A percentile compares a stretch with the other conserved stretches of the same genome.
phyloP scores from a whole-genome alignment of 192 early-diverging fungal genomes.

The Powellomyces hirtus region DNA sequence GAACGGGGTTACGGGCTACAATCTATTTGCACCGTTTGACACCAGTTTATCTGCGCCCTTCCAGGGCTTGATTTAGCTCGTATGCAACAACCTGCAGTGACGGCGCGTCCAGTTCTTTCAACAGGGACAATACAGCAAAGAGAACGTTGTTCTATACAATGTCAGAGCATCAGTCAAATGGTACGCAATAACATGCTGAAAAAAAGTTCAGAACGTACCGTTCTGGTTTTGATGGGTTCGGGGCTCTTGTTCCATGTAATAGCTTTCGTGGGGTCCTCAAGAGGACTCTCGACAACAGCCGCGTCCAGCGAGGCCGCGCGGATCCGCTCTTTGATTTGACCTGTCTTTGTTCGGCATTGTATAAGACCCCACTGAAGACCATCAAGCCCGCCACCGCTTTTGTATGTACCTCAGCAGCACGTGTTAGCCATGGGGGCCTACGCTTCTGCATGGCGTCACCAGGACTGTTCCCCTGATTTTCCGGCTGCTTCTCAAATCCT shows the following conservation, averaged over 20 bases:
- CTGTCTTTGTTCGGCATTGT: neutral
- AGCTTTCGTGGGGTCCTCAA: neutral
- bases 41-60: neutral
- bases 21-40: neutral
- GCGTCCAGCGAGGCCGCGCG: neutral
- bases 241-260: neutral
- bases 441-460: neutral
- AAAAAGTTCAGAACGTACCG: too few species aligned
- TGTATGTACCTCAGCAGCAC: neutral
- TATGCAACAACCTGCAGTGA: constrained; percentile 23
- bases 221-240: neutral
- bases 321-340: neutral
- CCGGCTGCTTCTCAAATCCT: too few species aligned
- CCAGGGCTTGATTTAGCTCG: constrained; percentile 11
- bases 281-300: too few species aligned
- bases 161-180: neutral
- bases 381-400: neutral
- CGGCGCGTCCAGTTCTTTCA: constrained; percentile 26
- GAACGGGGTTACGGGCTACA: too few species aligned
- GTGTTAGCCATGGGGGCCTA: constrained; percentile 6
- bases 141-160: constrained; percentile 24
- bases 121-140: constrained; percentile 30
- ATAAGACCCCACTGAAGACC: neutral
- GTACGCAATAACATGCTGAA: too few species aligned
- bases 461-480: neutral